Percentiles rank a stretch among this genome's conserved stretches.
Conservation (phyloP, 1,284 basidiomycete species). For the Blastosporella zonata region DNA sequence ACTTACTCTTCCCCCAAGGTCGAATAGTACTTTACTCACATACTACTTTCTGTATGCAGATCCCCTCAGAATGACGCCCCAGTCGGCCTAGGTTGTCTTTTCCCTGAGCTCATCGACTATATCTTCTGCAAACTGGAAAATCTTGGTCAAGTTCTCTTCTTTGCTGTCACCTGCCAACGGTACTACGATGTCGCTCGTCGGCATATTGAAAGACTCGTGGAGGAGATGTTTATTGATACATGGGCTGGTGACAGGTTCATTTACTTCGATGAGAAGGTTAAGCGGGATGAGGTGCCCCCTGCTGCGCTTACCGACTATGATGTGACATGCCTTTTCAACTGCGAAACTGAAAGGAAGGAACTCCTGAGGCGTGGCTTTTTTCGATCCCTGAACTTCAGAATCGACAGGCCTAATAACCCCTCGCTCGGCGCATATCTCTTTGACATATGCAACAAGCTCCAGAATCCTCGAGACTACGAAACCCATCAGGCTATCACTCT, state of each 20-base stretch:
- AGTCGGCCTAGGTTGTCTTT: neutral
- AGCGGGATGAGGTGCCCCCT: neutral
- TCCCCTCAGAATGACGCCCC: neutral
- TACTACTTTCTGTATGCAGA: neutral
- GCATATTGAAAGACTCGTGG: neutral
- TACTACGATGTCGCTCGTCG: constrained; percentile 1
- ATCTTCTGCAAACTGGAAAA: neutral
- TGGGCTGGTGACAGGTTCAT: constrained; percentile 12
- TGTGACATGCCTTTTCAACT: neutral
- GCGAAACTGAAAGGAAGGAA: neutral
- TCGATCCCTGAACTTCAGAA: too few species aligned
- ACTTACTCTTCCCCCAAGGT: neutral
- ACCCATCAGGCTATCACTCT: neutral
- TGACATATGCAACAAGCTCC: neutral
- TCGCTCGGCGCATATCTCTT: neutral
- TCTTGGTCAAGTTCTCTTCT: neutral
- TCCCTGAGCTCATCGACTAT: neutral
- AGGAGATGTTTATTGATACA: neutral
- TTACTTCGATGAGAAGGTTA: neutral
- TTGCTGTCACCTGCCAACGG: constrained; percentile 6
- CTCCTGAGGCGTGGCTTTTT: too few species aligned
- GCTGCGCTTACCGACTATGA: neutral
- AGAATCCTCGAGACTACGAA: neutral
- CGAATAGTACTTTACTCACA: neutral
- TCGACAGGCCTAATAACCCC: too few species aligned